These are phyloP conservation scores for Suillus lakei DNA, from an alignment of 768 basidiomycete genomes.

Conservation along the genomic window DNA sequence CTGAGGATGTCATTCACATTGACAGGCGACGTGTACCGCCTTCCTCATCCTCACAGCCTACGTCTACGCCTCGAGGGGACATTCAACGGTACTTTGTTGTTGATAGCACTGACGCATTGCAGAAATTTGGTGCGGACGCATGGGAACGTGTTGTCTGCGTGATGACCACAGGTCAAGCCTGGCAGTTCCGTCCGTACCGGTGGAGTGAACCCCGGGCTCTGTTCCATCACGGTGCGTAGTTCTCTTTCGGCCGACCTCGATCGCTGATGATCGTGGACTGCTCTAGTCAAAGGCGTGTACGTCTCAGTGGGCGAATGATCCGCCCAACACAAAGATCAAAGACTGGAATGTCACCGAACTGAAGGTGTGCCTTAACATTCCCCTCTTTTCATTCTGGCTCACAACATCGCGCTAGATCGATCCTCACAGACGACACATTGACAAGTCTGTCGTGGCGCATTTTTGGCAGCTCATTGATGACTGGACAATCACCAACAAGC, in stretches of 20 bases:
- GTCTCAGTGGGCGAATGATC: slow-evolving; percentile 95
- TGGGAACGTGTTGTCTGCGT: slow-evolving; percentile 99
- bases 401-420: slow-evolving; percentile 68
- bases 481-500: slow-evolving; percentile 83
- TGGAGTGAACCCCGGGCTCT: slow-evolving; percentile 93
- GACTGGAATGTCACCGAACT: slow-evolving; percentile 98
- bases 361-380: slow-evolving; percentile 57
- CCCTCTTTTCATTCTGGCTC: neutral
- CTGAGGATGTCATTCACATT: slow-evolving; percentile 87
- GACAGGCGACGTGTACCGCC: slow-evolving; percentile 75
- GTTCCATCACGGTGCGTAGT: slow-evolving; percentile 84
- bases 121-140: slow-evolving; percentile 90
- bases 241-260: neutral
- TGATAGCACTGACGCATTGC: slow-evolving; percentile 89
- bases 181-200: slow-evolving; percentile 98
- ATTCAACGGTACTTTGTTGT: slow-evolving; percentile 83
- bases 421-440: slow-evolving; percentile 84
- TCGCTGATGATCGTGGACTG: neutral
- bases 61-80: slow-evolving; percentile 33
- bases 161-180: slow-evolving; percentile 96
- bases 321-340: slow-evolving; percentile 84
- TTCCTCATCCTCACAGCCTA: slow-evolving; percentile 25
- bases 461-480: slow-evolving; percentile 94
- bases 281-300: slow-evolving; percentile 90
- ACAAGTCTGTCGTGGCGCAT: slow-evolving; percentile 92